Evolutionary conservation across 2,329 filamentous ascomycete species (phyloP), one percentile per base, ranked within the genome.

Genomic region (Xylariomycetidae sp.): DNA sequence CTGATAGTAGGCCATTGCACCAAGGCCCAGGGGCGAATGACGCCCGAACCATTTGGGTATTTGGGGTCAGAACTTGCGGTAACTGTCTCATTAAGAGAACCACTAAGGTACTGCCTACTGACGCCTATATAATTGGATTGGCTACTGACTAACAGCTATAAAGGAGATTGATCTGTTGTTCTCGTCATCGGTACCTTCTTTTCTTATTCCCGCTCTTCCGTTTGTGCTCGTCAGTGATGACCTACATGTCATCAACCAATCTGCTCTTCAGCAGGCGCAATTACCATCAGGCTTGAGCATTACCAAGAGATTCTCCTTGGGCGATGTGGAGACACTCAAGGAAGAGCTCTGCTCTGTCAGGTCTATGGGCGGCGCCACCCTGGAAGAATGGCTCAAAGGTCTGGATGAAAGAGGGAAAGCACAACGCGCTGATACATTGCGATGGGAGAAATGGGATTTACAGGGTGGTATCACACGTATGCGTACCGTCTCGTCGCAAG

Each of bases 321-420:
- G 65, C 16, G 75, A 88, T 37, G 68, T 88, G 22, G 69, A 80
- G 16, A 66, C 68, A 6, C 70, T 89, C 42, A 72, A 73, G 37
- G 54, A 63, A 19, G 78, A 86, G 49, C 77, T 86, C 45, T 63
- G 74, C 27, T 65, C 75, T 5, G 83, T 80, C 34, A 75, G 77
- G 46, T 60, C 66, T n/a, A 70, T 86, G 45, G 83, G 85, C n/a
- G 49, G 70, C 27, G 80, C 80, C 26, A 75, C 81, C 9, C 72
- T 74, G 4, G 82, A 87, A 46, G 85, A 89, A 56, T 92, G 86
- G 85, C 67, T 80, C 18, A 89, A 89, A 58, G 85, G 85, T 8
- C 69, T 92, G 4, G 73, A 79, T 27, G 64, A 63, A 17, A 70
- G 76, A 37, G 82, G 84, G 8, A 75, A 74, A 46, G 68, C 77